Evolutionary conservation across 345 rosid species (phyloP), one percentile per base, ranked within the genome.

Genomic region (Citrus sp.): DNA sequence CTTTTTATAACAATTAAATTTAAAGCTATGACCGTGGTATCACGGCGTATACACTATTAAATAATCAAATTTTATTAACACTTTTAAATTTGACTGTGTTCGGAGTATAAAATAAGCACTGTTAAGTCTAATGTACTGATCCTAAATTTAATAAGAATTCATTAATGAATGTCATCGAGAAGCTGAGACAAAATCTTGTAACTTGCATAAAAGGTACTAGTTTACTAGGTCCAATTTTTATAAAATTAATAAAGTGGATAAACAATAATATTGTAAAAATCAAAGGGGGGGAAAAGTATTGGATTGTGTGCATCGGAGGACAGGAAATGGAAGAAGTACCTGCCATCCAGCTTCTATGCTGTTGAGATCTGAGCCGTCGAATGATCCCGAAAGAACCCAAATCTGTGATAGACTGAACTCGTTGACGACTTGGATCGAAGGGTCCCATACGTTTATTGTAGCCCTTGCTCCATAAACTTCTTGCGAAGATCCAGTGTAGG

Each of bases 261-360:
- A 40, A 32, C 6, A 13, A 34, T 4, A 72, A 9, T 65, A 14
- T 40, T 13, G 22, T 9, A 38, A 63, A 8, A 54, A 56, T 2
- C 19, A 54, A 65, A 60, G 28, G 6, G 1, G 16, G 30, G 30
- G 30, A 2, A 3, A 2, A 35, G 37, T 62, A 21, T 49, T 10
- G 76, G 67, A 77, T 80, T 38, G 19, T 60, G 78, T 67, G 82
- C 81, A 72, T 24, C 76, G 42, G 27, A 32, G 82, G 63, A 51
- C 73, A 67, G 85, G 83, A 78, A 67, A 66, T 80, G 83, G 85
- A 81, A 78, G 84, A 69, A 79, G 85, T 81, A 97, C 99, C 99
- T 97, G 99, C 99, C 98, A 97, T 62, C 99, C 99, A 82, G 98
- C 98, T 87, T 97, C 99, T n/a, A 97, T 94, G 74, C 99, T 97